phyloP scores from a whole-genome alignment of 108 stramenopile species.

The Fistulifera solaris region DNA sequence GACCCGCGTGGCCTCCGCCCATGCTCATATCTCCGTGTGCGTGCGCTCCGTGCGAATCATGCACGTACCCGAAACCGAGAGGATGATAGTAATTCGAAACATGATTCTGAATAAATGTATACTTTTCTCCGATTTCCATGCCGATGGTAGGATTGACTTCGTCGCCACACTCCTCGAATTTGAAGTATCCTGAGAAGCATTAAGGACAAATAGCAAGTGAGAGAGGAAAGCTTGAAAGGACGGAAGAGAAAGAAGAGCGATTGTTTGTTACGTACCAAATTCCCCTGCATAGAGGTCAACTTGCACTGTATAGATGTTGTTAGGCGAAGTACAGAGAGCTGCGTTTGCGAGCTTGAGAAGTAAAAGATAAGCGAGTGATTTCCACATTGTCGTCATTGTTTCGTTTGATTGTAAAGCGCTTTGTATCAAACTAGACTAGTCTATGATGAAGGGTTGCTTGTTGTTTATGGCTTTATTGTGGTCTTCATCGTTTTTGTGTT shows the following conservation, averaged over 20 bases:
- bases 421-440: no score
- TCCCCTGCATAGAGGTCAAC: constrained; percentile 24
- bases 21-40: constrained; percentile 15
- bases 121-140: constrained; percentile 43
- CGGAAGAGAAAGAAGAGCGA: background rate
- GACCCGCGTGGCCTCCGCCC: no score
- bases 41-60: constrained; percentile 70
- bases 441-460: no score
- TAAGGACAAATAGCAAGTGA: background rate
- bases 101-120: constrained; percentile 47
- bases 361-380: no score
- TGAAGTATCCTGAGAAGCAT: constrained; percentile 44
- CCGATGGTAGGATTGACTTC: constrained; percentile 53
- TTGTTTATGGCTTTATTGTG: no score
- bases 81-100: constrained; percentile 41
- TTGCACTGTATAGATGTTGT: constrained; percentile 11
- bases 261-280: constrained; percentile 9
- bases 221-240: background rate
- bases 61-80: constrained; percentile 80
- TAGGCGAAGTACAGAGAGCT: constrained; percentile 13
- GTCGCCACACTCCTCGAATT: constrained; percentile 63
- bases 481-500: no score
- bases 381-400: no score
- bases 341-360: background rate
- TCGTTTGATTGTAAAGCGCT: no score